Base-by-base conservation (phyloP, 495 filamentous ascomycete genomes). In the Hamigera avellanea region DNA sequence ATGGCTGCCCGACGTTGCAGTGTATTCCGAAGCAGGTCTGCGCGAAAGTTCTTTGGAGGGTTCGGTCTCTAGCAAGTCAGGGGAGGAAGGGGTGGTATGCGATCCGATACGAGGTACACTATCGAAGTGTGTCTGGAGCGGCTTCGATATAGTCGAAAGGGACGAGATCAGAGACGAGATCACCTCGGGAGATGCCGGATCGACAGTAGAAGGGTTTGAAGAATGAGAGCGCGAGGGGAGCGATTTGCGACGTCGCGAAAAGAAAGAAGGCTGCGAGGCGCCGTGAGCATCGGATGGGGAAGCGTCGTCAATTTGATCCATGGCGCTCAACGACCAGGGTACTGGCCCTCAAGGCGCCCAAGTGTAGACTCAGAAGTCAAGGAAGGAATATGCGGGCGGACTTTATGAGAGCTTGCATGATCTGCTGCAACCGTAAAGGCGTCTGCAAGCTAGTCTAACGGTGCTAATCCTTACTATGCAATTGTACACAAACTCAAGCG, bases 161-260 rank as follows among this genome's bases (percentile, higher is more conserved):
- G 87, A 91, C 35, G 86, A 88, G 56, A 98, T 93, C 35, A 98
- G 69, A 26, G 83, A 86, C 34, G 83, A 88, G 42, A 98, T 96
- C 33, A 98, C 83, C 57, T 93, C 87, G 17, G 91, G 86, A 10
- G 87, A 91, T 1, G 83, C 80, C 31, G 85, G 75, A 39, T 66
- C 59, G 18, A 44, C 31, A 9, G 56, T 42, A 18, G 46, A 35
- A 14, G 52, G 45, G 40, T 45, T 54, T 16, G 49, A 21, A 6
- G 49, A 46, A 27, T 54, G 54, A 13, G 49, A 46, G 39, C 56
- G 28, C 35, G 49, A 42, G 37, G 59, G 55, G 25, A 61, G 45
- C 18, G 59, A 63, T 46, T 61, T 61, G 49, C 58, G 62, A 46
- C 59, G 63, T 39, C 60, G 54, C 18, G 46, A 44, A 7, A 49